Evolutionary conservation across 805 yeast genomes (phyloP).

Genomic region (Ogataea corticis): DNA sequence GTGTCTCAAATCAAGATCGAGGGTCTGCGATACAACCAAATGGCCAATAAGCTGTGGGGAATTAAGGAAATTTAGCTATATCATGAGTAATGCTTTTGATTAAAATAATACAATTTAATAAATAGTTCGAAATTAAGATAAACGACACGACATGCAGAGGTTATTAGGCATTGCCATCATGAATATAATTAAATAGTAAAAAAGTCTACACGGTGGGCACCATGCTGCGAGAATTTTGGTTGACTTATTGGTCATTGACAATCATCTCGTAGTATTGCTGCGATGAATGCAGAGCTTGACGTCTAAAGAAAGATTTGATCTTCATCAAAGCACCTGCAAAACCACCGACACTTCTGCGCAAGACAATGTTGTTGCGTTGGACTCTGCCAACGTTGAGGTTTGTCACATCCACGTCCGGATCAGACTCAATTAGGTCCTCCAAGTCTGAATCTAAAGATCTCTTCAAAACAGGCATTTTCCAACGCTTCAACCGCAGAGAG

Average conservation of each 20-base stretch:
- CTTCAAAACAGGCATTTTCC: conserved; percentile 39
- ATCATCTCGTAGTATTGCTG: conserved; percentile 3
- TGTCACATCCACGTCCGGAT: conserved; percentile 16
- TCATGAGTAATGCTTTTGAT: no score
- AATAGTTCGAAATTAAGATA: no score
- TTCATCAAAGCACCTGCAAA: neutral
- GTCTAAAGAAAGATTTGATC: neutral
- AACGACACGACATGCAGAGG: no score
- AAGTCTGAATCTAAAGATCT: neutral
- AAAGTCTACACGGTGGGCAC: no score
- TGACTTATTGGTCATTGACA: neutral
- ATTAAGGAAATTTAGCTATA: neutral
- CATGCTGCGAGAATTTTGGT: no score
- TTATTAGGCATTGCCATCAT: no score
- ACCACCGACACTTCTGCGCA: neutral
- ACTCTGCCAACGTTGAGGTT: neutral
- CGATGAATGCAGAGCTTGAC: neutral
- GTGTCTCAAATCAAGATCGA: conserved; percentile 43
- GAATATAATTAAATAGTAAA: no score
- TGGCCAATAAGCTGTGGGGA: conserved; percentile 4
- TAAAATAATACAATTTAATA: no score
- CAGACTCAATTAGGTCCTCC: conserved; percentile 9
- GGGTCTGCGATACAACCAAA: conserved; percentile 43
- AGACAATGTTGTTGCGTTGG: neutral
- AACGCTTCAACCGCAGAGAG: conserved; percentile 68